Evolutionary conservation across 2,329 filamentous ascomycete genomes (phyloP), one percentile per base, ranked within the genome.

Genomic region (Hirsutella thompsonii): DNA sequence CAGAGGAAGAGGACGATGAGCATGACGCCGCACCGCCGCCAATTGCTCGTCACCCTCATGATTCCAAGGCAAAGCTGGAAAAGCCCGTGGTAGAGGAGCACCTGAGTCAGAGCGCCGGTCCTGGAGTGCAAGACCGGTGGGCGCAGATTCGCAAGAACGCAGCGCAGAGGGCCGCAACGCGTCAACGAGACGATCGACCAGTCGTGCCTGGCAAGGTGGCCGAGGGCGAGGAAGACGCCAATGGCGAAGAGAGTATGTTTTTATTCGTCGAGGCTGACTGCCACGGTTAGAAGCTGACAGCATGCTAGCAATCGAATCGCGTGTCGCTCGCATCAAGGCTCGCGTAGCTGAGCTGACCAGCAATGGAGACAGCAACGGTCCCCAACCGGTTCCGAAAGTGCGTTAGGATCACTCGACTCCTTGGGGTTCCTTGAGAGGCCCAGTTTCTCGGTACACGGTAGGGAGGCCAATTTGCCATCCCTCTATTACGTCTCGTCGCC

Each of bases 251-350:
- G 70, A 92, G 83, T 87, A 69, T 74, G 84, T 80, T 16, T 3
- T n/a, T 23, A 1, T 18, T 3, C 16, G n/a, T 16, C 13, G 11
- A 16, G 32, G 18, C 40, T 3, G n/a, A 32, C 8, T n/a, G 5
- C 5, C 5, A 33, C 18, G 6, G 5, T 6, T 20, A 23, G 14
- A 4, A 29, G 23, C 57, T 61, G 36, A 62, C 46, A 2, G 38
- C 35, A 34, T 11, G 20, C n/a, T 50, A 93, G 87, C 89, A 29
- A 96, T 96, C 54, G 92, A 98, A 62, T 89, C 88, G 38, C 85
- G 92, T 49, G 92, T 96, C 44, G 92, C 92, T 38, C 84, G 92
- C 47, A 98, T 98, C 73, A 96, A 95, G 67, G 92, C 92, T 45
- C 82, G 92, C 46, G 92, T 98, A 44, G 92, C 92, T 40, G 88